Percentiles rank a stretch among this genome's conserved stretches.
Evolutionary conservation across 2,329 filamentous ascomycete species (phyloP).

Genomic region (Curvularia spicifera): DNA sequence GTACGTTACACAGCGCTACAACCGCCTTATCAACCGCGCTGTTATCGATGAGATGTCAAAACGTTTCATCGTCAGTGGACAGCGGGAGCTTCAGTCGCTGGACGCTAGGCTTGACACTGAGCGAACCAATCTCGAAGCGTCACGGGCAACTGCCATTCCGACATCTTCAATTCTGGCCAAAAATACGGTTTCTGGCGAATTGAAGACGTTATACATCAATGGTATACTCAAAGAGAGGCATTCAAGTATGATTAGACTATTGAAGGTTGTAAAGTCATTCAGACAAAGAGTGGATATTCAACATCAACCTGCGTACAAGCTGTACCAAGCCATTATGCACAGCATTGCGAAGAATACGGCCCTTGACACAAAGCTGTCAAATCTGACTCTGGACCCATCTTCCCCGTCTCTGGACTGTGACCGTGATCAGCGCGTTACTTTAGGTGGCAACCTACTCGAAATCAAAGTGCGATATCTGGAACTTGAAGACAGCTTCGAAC

Average conservation of each 20-base stretch:
- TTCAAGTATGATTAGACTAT: constrained; percentile 16
- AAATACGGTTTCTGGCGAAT: neutral
- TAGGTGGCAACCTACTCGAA: constrained; percentile 36
- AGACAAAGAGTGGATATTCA: constrained; percentile 29
- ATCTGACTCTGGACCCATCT: constrained; percentile 24
- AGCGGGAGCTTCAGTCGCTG: constrained; percentile 31
- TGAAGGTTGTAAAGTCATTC: constrained; percentile 30
- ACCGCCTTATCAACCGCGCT: constrained; percentile 47
- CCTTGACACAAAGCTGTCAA: constrained; percentile 26
- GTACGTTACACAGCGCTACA: constrained; percentile 46
- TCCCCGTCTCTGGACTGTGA: constrained; percentile 24
- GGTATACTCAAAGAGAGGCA: constrained; percentile 24
- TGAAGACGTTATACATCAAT: constrained; percentile 10
- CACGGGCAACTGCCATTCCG: constrained; percentile 13
- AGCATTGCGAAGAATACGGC: constrained; percentile 16
- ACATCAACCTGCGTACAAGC: constrained; percentile 50
- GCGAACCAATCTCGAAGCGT: constrained; percentile 25
- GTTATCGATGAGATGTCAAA: constrained; percentile 50
- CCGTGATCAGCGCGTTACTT: constrained; percentile 40
- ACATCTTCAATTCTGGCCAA: neutral
- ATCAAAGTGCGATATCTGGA: constrained; percentile 39
- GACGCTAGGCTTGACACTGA: constrained; percentile 17
- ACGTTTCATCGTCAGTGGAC: constrained; percentile 43
- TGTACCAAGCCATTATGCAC: constrained; percentile 48
- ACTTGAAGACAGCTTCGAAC: constrained; percentile 41